Evolutionary conservation across 495 filamentous ascomycete species (phyloP), one percentile per base, ranked within the genome.

Genomic region (Penicillium chermesinum): DNA sequence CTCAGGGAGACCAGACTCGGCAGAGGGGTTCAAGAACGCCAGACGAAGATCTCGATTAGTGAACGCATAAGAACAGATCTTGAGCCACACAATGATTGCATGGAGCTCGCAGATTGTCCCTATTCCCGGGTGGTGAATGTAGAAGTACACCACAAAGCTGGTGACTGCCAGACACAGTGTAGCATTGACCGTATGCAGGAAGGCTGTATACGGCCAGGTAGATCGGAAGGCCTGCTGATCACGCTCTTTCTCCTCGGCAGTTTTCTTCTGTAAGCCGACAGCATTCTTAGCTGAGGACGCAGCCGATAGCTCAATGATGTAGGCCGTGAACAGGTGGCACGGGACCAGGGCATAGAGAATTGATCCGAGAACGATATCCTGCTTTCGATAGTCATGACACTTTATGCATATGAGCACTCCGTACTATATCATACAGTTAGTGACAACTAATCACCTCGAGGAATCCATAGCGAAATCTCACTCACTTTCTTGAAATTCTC

Each of bases 41-140:
- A 91, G 86, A 7, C 93, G 86, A 30, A 98, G 82, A 63, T 98
- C 93, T 44, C 93, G 85, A 67, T 97, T 97, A 10, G 93, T 96
- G 60, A 97, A 85, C 16, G 93, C 93, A 58, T 97, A 98, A 0
- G 91, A 96, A 55, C 88, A 85, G 32, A 85, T 89, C 70, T 98
- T 98, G 50, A 98, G 76, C 83, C 89, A 96, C 35, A 96, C 89
- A 27, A 98, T 90, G 59, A 96, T 83, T 34, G 91, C 89, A 63
- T 98, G 93, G 21, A 95, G 67, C 59, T 97, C 84, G 49, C 86
- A 89, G 33, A 95, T 70, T 3, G 91, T 95, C 14, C 93, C 93
- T 64, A 98, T 94, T 17, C 94, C 72, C 0, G 93, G 93, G 66
- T 97, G 93, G 62, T 94, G 82, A 46, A 98, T 87, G 57, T 86